phyloP scores from a whole-genome alignment of 768 basidiomycete genomes.

The Multifurca ochricompacta region DNA sequence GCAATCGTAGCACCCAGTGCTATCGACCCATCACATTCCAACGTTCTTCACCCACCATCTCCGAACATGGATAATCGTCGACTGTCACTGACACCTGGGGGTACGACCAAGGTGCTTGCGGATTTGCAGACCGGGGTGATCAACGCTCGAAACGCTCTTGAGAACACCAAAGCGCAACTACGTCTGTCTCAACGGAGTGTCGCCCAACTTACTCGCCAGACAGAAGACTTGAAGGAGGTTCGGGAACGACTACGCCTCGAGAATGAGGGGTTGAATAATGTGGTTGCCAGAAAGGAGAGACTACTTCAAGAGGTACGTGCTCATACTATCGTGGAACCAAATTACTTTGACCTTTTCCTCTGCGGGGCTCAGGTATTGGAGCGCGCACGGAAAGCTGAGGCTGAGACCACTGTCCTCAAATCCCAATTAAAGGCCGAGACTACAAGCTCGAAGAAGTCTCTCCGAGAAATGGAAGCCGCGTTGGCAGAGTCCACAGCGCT shows the following conservation, averaged over 20 bases:
- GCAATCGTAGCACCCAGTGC: slow-evolving; percentile 26
- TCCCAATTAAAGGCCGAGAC: slow-evolving; percentile 68
- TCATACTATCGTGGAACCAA: background rate
- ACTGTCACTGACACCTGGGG: slow-evolving; percentile 60
- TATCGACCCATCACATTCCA: slow-evolving; percentile 29
- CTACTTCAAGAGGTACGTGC: slow-evolving; percentile 68
- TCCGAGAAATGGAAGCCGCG: slow-evolving; percentile 74
- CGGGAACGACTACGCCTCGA: slow-evolving; percentile 75
- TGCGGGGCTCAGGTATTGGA: slow-evolving; percentile 53
- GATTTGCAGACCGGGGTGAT: slow-evolving; percentile 81
- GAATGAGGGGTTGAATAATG: slow-evolving; percentile 83
- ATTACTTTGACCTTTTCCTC: background rate
- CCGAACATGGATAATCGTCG: slow-evolving; percentile 37
- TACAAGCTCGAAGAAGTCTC: slow-evolving; percentile 58
- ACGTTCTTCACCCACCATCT: slow-evolving; percentile 21
- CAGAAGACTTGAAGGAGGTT: slow-evolving; percentile 83
- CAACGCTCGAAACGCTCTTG: slow-evolving; percentile 70
- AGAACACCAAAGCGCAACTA: slow-evolving; percentile 80
- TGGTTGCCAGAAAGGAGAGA: slow-evolving; percentile 81
- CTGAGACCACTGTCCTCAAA: slow-evolving; percentile 61
- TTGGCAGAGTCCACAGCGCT: slow-evolving; percentile 67
- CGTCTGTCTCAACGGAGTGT: slow-evolving; percentile 76
- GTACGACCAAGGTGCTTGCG: slow-evolving; percentile 81
- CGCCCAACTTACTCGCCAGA: slow-evolving; percentile 75
- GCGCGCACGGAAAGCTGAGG: slow-evolving; percentile 80